Evolutionary conservation across 345 rosid genomes (phyloP).

Genomic region (Pugionium dolabratum): DNA sequence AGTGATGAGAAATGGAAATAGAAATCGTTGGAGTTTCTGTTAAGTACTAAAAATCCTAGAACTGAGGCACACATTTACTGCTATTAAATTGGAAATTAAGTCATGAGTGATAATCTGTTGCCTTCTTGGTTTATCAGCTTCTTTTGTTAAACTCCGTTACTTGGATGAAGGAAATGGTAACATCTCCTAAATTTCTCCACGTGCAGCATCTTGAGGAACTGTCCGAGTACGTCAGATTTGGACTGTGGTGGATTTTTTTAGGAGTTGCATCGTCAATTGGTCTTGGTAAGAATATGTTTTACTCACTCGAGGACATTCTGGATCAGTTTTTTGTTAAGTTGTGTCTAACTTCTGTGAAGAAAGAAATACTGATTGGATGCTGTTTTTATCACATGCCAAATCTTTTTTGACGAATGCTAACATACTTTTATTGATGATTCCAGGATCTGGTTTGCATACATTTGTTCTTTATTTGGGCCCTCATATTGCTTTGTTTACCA

Average conservation of each 20-base stretch:
- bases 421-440: background rate
- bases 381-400: too few species aligned
- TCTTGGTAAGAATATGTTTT: conserved; percentile 62
- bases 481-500: conserved; percentile 84
- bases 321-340: background rate
- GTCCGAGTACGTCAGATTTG: conserved; percentile 61
- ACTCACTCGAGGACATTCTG: background rate
- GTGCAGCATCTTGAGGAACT: conserved; percentile 78
- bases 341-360: too few species aligned
- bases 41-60: too few species aligned
- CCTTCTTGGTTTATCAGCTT: conserved; percentile 7
- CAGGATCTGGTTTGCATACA: conserved; percentile 97
- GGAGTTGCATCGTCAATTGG: conserved; percentile 98
- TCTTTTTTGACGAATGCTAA: conserved; percentile 7
- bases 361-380: too few species aligned
- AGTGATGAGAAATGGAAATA: conserved; percentile 6
- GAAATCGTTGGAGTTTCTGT: background rate
- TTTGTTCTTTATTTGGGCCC: conserved; percentile 95
- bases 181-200: background rate
- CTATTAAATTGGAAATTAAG: too few species aligned
- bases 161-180: conserved; percentile 9
- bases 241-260: conserved; percentile 87
- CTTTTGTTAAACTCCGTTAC: background rate
- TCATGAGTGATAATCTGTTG: background rate
- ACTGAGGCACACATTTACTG: too few species aligned